Conservation (phyloP, 305 asterid genomes). For the Solanum aculeatissimum region DNA sequence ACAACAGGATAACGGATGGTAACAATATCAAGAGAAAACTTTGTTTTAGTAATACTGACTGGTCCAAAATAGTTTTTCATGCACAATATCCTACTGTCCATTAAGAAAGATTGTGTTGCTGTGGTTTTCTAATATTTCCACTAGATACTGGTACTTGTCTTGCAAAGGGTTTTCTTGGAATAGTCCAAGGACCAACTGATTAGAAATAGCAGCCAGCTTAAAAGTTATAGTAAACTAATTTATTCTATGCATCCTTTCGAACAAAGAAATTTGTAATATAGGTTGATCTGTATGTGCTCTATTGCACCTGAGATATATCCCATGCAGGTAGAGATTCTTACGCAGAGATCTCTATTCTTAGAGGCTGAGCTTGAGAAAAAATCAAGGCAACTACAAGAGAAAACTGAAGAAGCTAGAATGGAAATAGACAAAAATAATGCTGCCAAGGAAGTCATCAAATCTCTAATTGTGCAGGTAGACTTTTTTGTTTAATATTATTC, state of each 20-base stretch:
- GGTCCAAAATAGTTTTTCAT: neutral
- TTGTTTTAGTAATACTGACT: neutral
- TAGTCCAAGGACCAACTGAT: neutral
- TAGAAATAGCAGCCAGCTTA: neutral
- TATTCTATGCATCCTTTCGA: neutral
- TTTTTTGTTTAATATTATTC: neutral
- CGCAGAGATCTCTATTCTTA: slow-evolving; percentile 34
- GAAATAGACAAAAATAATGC: slow-evolving; percentile 42
- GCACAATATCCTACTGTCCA: neutral
- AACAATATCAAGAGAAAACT: neutral
- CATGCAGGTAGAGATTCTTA: slow-evolving; percentile 48
- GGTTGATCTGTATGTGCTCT: neutral
- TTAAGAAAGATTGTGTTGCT: neutral
- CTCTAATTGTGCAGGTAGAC: slow-evolving; percentile 40
- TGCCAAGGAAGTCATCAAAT: slow-evolving; percentile 46
- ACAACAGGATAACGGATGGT: neutral
- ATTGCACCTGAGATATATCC: slow-evolving; percentile 1
- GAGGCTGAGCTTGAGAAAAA: slow-evolving; percentile 44
- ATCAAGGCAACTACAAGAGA: slow-evolving; percentile 35
- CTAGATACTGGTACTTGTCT: neutral
- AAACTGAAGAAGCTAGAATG: slow-evolving; percentile 20
- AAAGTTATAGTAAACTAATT: neutral
- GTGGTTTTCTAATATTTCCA: neutral
- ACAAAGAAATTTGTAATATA: neutral
- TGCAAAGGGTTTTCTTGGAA: neutral